These are phyloP conservation scores for Comarum palustre DNA, from an alignment of 306 rosid species.

Conservation along the genomic window DNA sequence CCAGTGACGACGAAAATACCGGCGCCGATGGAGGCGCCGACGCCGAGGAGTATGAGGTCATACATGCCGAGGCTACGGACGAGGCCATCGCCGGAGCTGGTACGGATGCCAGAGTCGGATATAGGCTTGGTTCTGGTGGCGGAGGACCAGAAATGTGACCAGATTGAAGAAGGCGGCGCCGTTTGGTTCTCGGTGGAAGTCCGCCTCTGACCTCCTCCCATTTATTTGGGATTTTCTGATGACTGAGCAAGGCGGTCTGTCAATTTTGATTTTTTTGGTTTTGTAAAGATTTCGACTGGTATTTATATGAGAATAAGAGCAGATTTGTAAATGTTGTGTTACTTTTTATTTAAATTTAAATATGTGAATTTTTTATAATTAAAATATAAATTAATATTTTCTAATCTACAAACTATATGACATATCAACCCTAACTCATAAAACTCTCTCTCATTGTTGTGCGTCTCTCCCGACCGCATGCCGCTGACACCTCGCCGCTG, in stretches of 20 bases:
- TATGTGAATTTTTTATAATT: too few species aligned
- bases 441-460: too few species aligned
- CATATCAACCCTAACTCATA: too few species aligned
- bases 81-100: constrained; percentile 56
- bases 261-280: too few species aligned
- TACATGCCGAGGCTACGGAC: constrained; percentile 74
- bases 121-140: constrained; percentile 64
- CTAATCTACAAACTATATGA: too few species aligned
- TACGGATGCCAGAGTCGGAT: constrained; percentile 47
- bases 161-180: constrained; percentile 30
- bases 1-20: constrained; percentile 93
- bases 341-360: too few species aligned
- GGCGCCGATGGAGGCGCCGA: constrained; percentile 95
- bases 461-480: too few species aligned
- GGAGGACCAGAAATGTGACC: constrained; percentile 66
- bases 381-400: too few species aligned
- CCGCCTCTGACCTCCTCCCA: constrained; percentile 26
- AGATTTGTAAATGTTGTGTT: too few species aligned
- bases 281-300: too few species aligned
- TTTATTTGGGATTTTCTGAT: not conserved
- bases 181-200: constrained; percentile 13
- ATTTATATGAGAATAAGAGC: too few species aligned
- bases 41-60: constrained; percentile 82
- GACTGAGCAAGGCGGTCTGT: not conserved
- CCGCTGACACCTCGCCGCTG: too few species aligned